Percentiles rank a stretch among this genome's conserved stretches.
Conservation (phyloP, 192 early-diverging fungal species). For the Backusella westeae region DNA sequence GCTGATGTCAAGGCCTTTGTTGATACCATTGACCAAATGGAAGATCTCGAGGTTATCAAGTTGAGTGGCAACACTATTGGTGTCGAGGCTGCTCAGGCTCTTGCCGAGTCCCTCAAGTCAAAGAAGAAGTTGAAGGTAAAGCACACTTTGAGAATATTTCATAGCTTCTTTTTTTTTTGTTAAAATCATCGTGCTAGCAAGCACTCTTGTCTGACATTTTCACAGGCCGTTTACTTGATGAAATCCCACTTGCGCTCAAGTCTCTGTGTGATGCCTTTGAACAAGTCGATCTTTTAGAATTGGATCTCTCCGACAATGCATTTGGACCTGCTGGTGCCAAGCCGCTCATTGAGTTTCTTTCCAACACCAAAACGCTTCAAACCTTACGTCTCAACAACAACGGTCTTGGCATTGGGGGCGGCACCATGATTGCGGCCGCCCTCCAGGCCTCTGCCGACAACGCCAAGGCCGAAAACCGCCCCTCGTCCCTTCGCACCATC, state of each 20-base stretch:
- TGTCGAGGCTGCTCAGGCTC: slow-evolving; percentile 81
- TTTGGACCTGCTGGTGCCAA: slow-evolving; percentile 94
- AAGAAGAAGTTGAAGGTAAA: slow-evolving; percentile 65
- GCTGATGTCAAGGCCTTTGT: slow-evolving; percentile 78
- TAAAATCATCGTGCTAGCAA: slow-evolving; percentile 45
- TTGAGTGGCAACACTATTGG: slow-evolving; percentile 93
- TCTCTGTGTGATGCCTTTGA: slow-evolving; percentile 81
- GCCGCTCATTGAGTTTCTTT: slow-evolving; percentile 83
- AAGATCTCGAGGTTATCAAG: slow-evolving; percentile 65
- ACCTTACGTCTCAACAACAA: slow-evolving; percentile 95
- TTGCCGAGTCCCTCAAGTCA: slow-evolving; percentile 68
- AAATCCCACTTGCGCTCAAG: slow-evolving; percentile 82
- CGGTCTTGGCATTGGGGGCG: slow-evolving; percentile 91
- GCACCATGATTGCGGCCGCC: slow-evolving; percentile 80
- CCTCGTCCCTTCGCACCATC: slow-evolving; percentile 73
- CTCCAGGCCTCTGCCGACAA: slow-evolving; percentile 75
- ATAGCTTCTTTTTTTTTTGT: not conserved
- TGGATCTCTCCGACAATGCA: slow-evolving; percentile 93
- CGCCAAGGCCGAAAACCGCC: slow-evolving; percentile 57
- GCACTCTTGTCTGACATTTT: slow-evolving; percentile 92
- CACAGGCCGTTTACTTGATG: slow-evolving; percentile 86
- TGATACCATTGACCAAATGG: slow-evolving; percentile 61
- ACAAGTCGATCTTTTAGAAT: slow-evolving; percentile 79
- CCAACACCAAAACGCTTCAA: slow-evolving; percentile 77
- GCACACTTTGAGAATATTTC: no score